Conservation (phyloP, 768 basidiomycete genomes). For the Chalciporus sphaerocephalus region DNA sequence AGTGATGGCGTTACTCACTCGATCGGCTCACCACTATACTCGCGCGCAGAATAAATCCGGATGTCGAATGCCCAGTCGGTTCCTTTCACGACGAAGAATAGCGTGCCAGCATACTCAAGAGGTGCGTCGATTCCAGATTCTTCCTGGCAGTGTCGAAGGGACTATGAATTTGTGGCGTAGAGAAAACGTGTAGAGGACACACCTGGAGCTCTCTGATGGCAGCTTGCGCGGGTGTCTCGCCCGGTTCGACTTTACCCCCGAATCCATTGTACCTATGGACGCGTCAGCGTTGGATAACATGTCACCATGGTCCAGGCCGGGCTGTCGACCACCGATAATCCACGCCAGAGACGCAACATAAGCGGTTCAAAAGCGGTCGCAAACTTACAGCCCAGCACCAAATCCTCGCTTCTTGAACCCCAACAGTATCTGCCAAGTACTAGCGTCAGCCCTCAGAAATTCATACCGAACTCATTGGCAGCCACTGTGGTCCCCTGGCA, state of each 20-base stretch:
- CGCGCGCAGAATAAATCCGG: conserved; percentile 62
- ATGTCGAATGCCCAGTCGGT: conserved; percentile 64
- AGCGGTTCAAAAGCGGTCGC: not conserved
- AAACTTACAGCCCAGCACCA: conserved; percentile 55
- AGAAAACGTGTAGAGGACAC: not conserved
- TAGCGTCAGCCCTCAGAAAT: no score
- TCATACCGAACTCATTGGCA: no score
- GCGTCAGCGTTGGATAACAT: not conserved
- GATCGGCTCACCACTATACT: conserved; percentile 53
- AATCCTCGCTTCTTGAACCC: conserved; percentile 81
- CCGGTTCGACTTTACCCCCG: conserved; percentile 79
- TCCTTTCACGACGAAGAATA: conserved; percentile 58
- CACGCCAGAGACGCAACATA: not conserved
- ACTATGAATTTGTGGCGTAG: not conserved
- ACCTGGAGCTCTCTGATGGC: conserved; percentile 75
- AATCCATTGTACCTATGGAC: conserved; percentile 76
- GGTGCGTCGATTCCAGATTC: conserved; percentile 73
- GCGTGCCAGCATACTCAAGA: conserved; percentile 56
- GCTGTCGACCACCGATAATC: no score
- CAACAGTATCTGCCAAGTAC: no score
- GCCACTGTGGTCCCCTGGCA: no score
- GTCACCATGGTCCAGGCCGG: no score
- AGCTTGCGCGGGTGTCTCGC: conserved; percentile 64
- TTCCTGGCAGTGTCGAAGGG: conserved; percentile 47
- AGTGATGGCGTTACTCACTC: conserved; percentile 49